phyloP scores from a whole-genome alignment of 768 basidiomycete species.

The Calocera cornea region DNA sequence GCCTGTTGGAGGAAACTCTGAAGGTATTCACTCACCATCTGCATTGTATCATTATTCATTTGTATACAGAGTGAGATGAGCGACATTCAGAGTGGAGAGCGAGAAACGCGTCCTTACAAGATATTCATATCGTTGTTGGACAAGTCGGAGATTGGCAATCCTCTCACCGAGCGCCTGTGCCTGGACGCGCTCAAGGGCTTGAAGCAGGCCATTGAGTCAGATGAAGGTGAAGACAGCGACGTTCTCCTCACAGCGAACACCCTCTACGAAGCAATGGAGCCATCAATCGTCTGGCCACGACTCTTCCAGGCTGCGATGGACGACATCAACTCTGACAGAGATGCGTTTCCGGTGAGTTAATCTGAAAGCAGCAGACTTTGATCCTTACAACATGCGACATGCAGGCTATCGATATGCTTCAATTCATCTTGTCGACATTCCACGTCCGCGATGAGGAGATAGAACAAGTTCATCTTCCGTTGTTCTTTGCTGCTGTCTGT shows the following conservation, averaged over 20 bases:
- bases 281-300: slow-evolving; percentile 72
- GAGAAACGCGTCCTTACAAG: slow-evolving; percentile 80
- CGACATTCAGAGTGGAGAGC: slow-evolving; percentile 52
- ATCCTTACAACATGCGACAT: not conserved
- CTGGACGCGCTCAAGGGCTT: slow-evolving; percentile 70
- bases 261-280: slow-evolving; percentile 87
- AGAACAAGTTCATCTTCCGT: slow-evolving; percentile 61
- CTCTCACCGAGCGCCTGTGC: slow-evolving; percentile 62
- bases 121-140: slow-evolving; percentile 90
- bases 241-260: slow-evolving; percentile 71
- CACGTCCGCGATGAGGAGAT: slow-evolving; percentile 78
- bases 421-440: slow-evolving; percentile 62
- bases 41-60: not conserved
- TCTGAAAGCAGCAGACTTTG: not conserved
- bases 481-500: slow-evolving; percentile 56
- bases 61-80: slow-evolving; percentile 60
- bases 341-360: not conserved
- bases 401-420: slow-evolving; percentile 53
- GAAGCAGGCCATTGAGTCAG: slow-evolving; percentile 35
- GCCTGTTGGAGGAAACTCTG: slow-evolving; percentile 54
- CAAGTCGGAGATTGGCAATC: slow-evolving; percentile 89
- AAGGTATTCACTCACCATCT: slow-evolving; percentile 41
- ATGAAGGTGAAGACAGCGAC: slow-evolving; percentile 27
- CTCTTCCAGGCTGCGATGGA: slow-evolving; percentile 32
- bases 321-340: slow-evolving; percentile 9